A percentile compares a stretch with the other conserved stretches of the same genome.
These are phyloP conservation scores for Coix lacrymajobi DNA, from an alignment of 176 grass and related monocot species.

Conservation along the genomic window DNA sequence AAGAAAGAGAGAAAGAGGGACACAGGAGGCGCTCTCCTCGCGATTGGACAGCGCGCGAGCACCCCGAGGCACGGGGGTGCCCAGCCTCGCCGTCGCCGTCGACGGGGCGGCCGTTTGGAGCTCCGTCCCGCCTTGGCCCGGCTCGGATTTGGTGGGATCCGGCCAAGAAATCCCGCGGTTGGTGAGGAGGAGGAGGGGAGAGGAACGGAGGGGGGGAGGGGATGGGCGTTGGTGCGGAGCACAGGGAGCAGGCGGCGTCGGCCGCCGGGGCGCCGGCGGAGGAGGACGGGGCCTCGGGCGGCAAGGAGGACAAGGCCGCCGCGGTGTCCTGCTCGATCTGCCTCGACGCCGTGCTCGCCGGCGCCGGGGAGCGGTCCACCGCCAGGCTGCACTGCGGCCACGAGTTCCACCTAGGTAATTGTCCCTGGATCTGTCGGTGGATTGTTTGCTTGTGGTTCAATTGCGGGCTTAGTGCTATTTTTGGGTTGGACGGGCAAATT, in stretches of 20 bases:
- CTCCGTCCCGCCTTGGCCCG: neutral
- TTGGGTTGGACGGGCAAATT: neutral
- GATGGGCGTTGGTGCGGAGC: constrained; percentile 41
- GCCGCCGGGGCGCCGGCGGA: constrained; percentile 1
- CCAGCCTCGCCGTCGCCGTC: constrained; percentile 3
- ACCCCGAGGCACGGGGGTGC: constrained; percentile 3
- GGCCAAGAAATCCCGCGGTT: constrained; percentile 26
- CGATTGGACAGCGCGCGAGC: constrained; percentile 32
- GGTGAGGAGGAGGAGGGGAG: neutral
- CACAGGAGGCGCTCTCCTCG: neutral
- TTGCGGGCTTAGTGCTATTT: neutral
- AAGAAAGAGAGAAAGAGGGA: neutral
- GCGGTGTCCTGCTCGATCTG: constrained; percentile 82
- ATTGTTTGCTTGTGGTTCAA: neutral
- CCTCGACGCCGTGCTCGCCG: constrained; percentile 60
- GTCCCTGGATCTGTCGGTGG: neutral
- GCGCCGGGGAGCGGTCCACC: constrained; percentile 60
- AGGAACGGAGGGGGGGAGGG: neutral
- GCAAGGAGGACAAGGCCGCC: constrained; percentile 34
- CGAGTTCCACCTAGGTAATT: constrained; percentile 86
- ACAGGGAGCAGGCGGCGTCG: neutral
- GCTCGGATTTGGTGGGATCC: constrained; percentile 34
- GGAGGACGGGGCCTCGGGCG: neutral
- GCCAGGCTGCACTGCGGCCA: constrained; percentile 92
- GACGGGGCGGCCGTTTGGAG: constrained; percentile 17